Base-by-base conservation (phyloP, 2,329 filamentous ascomycete genomes). In the Cordyceps tenuipes region DNA sequence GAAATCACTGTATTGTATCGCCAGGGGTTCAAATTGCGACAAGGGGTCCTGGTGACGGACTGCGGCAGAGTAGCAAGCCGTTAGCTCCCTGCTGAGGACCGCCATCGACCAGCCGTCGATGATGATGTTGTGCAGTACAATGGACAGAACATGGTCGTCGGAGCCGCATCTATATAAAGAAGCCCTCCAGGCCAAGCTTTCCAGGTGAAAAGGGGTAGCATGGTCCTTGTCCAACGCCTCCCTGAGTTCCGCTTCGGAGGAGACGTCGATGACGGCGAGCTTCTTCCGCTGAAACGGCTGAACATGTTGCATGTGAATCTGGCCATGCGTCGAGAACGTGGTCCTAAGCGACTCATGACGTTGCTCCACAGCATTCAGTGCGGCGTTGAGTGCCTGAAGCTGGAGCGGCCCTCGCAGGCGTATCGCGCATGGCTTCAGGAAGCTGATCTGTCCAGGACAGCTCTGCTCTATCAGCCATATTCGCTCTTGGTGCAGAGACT, bases 1-100 rank as follows among this genome's bases (percentile, higher is more conserved):
- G n/a, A 63, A 68, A 55, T 69, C 66, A 2, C 64, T 55, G 31
- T 68, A 69, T 47, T 68, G 66, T 15, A 69, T 64, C 0, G 67
- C 63, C 0, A 69, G 57, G 0, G 67, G 65, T 0, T 51, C 21
- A 3, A 66, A n/a, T 3, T 51, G 19, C 13, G 61, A 60, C 1
- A 65, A 31, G 1, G 63, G 64, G 31, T 67, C 63, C 7, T 61
- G 26, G 1, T 64, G 62, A 1, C 48, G 41, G 13, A 63, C 12
- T 1, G 63, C 60, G 3, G 63, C 61, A 0, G 61, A 23, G 19
- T 68, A 68, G 41, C 62, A 66, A 5, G 1, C 3, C 1, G 48
- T 46, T 0, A 68, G 47, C 19, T 68, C 66, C 3, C 29, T 23
- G 6, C 57, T 49, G 36, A 62, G 3, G 3, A 65, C 53, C 13